These are phyloP conservation scores for Trichothecium roseum DNA, from an alignment of 2,329 filamentous ascomycete species.

Conservation along the genomic window DNA sequence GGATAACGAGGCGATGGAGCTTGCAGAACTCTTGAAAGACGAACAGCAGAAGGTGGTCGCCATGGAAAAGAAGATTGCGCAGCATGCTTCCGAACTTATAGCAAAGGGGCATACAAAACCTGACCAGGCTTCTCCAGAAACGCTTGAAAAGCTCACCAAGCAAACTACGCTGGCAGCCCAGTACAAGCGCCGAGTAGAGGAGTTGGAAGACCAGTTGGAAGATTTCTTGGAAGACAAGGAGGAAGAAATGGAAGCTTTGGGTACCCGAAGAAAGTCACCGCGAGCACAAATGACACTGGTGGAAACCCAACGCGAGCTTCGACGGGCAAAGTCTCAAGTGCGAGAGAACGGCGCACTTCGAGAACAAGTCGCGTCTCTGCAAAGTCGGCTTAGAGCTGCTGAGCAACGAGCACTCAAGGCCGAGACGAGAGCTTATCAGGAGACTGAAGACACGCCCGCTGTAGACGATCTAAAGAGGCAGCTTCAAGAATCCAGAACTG, in stretches of 20 bases:
- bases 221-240: conserved; percentile 25
- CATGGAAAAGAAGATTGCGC: conserved; percentile 53
- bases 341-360: conserved; percentile 40
- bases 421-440: conserved; percentile 22
- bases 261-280: conserved; percentile 29
- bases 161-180: conserved; percentile 48
- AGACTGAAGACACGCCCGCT: conserved; percentile 10
- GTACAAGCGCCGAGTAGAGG: conserved; percentile 49
- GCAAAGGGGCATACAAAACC: conserved; percentile 6
- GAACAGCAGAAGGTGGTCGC: conserved; percentile 54
- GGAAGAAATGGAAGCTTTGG: conserved; percentile 17
- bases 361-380: conserved; percentile 42
- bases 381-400: conserved; percentile 36
- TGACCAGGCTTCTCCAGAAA: conserved; percentile 32
- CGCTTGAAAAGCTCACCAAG: conserved; percentile 43
- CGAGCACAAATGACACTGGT: conserved; percentile 39
- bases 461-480: conserved; percentile 29
- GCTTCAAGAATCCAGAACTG: conserved; percentile 31
- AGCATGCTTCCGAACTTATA: conserved; percentile 47
- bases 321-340: conserved; percentile 41
- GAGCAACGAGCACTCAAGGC: conserved; percentile 31
- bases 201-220: conserved; percentile 42
- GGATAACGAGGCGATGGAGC: conserved; percentile 57
- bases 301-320: conserved; percentile 44
- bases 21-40: conserved; percentile 55